These are phyloP conservation scores for Umbelopsis vinacea DNA, from an alignment of 192 early-diverging fungal genomes.

Conservation along the genomic window DNA sequence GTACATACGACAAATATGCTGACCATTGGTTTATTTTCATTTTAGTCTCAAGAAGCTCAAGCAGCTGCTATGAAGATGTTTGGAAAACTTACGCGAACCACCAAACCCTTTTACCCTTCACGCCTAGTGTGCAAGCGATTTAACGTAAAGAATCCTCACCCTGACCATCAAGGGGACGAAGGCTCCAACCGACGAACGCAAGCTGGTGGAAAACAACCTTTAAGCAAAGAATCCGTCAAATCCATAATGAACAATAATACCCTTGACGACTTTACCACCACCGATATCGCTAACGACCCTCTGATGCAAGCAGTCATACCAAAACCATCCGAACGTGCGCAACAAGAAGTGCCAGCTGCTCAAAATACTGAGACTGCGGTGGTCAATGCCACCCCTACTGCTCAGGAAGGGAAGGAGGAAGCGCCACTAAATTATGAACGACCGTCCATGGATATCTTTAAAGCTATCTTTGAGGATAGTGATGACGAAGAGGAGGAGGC, in stretches of 20 bases:
- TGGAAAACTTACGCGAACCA: slow-evolving; percentile 65
- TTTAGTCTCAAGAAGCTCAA: slow-evolving; percentile 42
- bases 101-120: slow-evolving; percentile 62
- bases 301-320: slow-evolving; percentile 17
- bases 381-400: not conserved
- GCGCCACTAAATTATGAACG: slow-evolving; percentile 47
- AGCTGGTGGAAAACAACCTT: slow-evolving; percentile 39
- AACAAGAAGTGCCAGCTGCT: not conserved
- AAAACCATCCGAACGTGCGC: slow-evolving; percentile 26
- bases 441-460: slow-evolving; percentile 86
- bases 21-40: slow-evolving; percentile 11
- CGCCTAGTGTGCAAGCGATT: slow-evolving; percentile 80
- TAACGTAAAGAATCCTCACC: slow-evolving; percentile 75
- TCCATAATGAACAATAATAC: slow-evolving; percentile 40
- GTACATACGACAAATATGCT: no score
- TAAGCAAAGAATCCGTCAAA: slow-evolving; percentile 52
- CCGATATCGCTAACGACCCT: slow-evolving; percentile 21
- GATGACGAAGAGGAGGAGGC: slow-evolving; percentile 49
- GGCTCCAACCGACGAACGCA: slow-evolving; percentile 38
- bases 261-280: slow-evolving; percentile 6
- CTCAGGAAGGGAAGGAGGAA: slow-evolving; percentile 11
- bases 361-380: not conserved
- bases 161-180: slow-evolving; percentile 45
- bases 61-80: slow-evolving; percentile 70
- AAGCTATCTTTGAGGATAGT: slow-evolving; percentile 75